A percentile compares a stretch with the other conserved stretches of the same genome.
These are phyloP conservation scores for Hypoxylon sp. DNA, from an alignment of 2,329 filamentous ascomycete species.

Conservation along the genomic window DNA sequence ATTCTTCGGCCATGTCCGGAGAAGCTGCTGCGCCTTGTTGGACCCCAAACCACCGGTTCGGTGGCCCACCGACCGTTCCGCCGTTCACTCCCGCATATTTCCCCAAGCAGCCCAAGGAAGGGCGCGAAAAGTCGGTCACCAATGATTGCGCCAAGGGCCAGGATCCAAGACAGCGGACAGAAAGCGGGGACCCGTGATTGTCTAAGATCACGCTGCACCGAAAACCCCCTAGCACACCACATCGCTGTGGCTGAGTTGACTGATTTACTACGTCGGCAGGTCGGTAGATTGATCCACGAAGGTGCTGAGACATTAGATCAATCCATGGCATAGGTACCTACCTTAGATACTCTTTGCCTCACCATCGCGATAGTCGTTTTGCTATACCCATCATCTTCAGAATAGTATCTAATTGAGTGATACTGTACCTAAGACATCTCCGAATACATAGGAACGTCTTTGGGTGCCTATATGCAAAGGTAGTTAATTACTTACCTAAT, in stretches of 20 bases:
- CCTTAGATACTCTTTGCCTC: too few relatives aligned
- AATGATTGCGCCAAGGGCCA: conserved; percentile 17
- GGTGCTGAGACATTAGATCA: too few relatives aligned
- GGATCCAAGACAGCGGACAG: conserved; percentile 8
- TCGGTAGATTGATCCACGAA: too few relatives aligned
- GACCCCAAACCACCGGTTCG: conserved; percentile 23
- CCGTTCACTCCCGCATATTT: conserved; percentile 2
- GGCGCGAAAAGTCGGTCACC: conserved; percentile 34
- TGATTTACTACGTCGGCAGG: too few relatives aligned
- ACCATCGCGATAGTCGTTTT: too few relatives aligned
- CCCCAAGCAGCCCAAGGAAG: conserved; percentile 17
- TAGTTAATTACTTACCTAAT: too few relatives aligned
- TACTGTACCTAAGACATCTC: too few relatives aligned
- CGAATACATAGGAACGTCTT: too few relatives aligned
- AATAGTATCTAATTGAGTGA: too few relatives aligned
- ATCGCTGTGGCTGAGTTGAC: conserved; percentile 16
- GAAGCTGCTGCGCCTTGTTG: conserved; percentile 34
- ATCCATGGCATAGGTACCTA: too few relatives aligned
- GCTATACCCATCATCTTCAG: too few relatives aligned
- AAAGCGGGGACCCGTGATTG: conserved; percentile 19
- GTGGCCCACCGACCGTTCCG: conserved; percentile 24
- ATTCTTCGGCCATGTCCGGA: conserved; percentile 36
- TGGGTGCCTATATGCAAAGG: too few relatives aligned
- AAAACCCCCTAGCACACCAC: conserved; percentile 11
- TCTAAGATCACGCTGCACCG: conserved; percentile 11